Percentiles rank a stretch among this genome's conserved stretches.
These are phyloP conservation scores for Solanum ossicruentum DNA, from an alignment of 257 asterid species.

Conservation along the genomic window DNA sequence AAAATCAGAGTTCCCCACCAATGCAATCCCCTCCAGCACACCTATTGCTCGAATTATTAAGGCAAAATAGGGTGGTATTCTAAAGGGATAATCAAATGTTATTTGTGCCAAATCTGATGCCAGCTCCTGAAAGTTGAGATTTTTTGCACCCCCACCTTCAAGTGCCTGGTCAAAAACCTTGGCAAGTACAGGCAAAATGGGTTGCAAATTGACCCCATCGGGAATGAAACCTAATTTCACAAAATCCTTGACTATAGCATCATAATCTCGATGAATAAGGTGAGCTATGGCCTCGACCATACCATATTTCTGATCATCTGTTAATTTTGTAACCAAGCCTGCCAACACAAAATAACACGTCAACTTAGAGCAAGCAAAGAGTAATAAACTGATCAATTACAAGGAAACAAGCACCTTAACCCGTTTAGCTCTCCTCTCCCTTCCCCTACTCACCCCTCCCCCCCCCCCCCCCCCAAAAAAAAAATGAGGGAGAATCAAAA, in stretches of 20 bases:
- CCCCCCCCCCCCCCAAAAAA: too few species aligned
- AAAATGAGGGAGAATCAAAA: neutral
- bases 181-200: slow-evolving; percentile 93
- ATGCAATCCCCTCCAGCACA: slow-evolving; percentile 97
- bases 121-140: slow-evolving; percentile 88
- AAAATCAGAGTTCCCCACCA: slow-evolving; percentile 95
- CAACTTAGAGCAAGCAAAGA: neutral
- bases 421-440: neutral
- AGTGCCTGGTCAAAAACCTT: slow-evolving; percentile 99
- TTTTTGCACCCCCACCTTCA: slow-evolving; percentile 99
- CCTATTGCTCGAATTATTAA: slow-evolving; percentile 97
- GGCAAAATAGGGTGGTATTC: slow-evolving; percentile 97
- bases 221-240: slow-evolving; percentile 86
- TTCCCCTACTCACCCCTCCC: neutral
- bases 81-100: slow-evolving; percentile 94
- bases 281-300: slow-evolving; percentile 99
- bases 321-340: slow-evolving; percentile 91
- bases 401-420: neutral
- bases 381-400: neutral
- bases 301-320: slow-evolving; percentile 95
- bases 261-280: slow-evolving; percentile 94
- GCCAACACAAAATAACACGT: slow-evolving; percentile 12
- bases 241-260: slow-evolving; percentile 91
- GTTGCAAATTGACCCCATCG: slow-evolving; percentile 90
- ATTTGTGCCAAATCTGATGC: slow-evolving; percentile 98